Evolutionary conservation across 768 basidiomycete genomes (phyloP), one percentile per base, ranked within the genome.

Genomic region (Tricholoma bakamatsutake): DNA sequence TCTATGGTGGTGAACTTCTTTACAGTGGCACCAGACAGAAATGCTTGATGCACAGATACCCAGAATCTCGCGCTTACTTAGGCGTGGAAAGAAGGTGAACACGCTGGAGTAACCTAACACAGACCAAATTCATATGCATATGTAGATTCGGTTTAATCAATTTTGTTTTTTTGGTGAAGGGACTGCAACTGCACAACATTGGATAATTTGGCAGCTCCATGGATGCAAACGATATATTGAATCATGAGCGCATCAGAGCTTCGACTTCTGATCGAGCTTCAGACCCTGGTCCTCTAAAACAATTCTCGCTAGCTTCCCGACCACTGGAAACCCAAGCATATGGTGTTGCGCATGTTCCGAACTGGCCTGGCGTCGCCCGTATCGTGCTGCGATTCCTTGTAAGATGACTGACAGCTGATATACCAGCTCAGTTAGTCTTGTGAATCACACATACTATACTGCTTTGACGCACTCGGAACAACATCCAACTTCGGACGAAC

Each of bases 371-470:
- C 90, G 82, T 24, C 87, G 78, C 1, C 92, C 91, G 52, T 82
- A 83, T 43, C 93, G 81, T 30, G 93, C 93, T 1, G 93, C 90
- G 59, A 97, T 93, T 3, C 93, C 93, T 71, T 97, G 93, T 1
- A 83, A 74, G 61, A 97, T 95, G 56, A 96, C 79, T 0, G 90
- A 79, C 24, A 89, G 69, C 89, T 89, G 28, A 50, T 35, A 53
- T 51, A 49, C 50, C 30, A 33, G 35, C 40, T 45, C 33, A 57
- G 52, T 55, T 40, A 51, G 42, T n/a, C 42, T 31, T 27, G 33
- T 11, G 31, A 35, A 35, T 33, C 51, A 39, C 21, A 24, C 48
- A 48, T n/a, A 48, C 30, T 15, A 28, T 27, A 31, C 15, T 17
- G 13, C 27, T 31, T 31, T 17, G n/a, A 71, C 82, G 59, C 63